Percentiles rank a stretch among this genome's conserved stretches.
These are phyloP conservation scores for Cryptococcus deneoformans DNA, from an alignment of 1,284 basidiomycete species.

Conservation along the genomic window DNA sequence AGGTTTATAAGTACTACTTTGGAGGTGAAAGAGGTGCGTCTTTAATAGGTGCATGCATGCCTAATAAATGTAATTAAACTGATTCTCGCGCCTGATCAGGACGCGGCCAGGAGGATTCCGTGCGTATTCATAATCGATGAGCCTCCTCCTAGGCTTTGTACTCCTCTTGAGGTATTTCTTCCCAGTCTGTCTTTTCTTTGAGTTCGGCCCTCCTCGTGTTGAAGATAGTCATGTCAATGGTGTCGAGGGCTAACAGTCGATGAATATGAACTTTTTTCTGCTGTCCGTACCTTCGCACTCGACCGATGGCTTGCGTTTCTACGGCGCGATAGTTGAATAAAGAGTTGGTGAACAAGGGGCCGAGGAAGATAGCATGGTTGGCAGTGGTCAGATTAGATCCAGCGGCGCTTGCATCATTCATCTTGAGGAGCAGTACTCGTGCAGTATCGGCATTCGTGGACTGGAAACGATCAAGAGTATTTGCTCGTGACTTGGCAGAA, in stretches of 20 bases:
- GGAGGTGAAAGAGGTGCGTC: too few relatives aligned
- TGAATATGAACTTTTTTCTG: constrained; percentile 73
- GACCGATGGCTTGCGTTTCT: constrained; percentile 87
- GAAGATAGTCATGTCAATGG: constrained; percentile 76
- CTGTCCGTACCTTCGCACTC: constrained; percentile 83
- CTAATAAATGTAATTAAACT: too few relatives aligned
- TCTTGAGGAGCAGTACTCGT: constrained; percentile 80
- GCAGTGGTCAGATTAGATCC: constrained; percentile 90
- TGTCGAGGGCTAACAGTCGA: constrained; percentile 74
- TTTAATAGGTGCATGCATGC: too few relatives aligned
- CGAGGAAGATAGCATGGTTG: constrained; percentile 93
- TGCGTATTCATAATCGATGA: background rate
- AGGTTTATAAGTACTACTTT: too few relatives aligned
- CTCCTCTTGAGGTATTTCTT: constrained; percentile 24
- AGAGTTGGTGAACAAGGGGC: constrained; percentile 73
- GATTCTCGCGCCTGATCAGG: too few relatives aligned
- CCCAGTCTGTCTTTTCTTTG: constrained; percentile 33
- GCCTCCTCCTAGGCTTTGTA: constrained; percentile 20
- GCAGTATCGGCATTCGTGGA: constrained; percentile 54
- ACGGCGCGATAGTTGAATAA: constrained; percentile 80
- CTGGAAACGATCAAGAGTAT: constrained; percentile 80
- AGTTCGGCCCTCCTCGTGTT: constrained; percentile 25
- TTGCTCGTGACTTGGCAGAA: constrained; percentile 69
- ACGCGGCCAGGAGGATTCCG: too few relatives aligned
- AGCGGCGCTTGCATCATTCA: constrained; percentile 90